Conservation (phyloP, 257 asterid species). For the Capsicum baccatum region DNA sequence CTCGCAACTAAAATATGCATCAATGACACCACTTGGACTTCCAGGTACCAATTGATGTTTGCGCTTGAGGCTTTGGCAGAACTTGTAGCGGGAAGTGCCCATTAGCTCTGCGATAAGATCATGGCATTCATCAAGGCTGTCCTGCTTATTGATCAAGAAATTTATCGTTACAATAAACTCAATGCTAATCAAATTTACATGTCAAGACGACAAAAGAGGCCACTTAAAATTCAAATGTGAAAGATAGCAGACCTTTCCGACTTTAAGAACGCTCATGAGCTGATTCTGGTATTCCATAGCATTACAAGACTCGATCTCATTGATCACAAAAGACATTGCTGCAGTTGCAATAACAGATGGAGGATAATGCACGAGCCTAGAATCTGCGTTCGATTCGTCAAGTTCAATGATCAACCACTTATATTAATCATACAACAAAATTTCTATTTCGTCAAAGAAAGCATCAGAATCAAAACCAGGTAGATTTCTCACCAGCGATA, state of each 20-base stretch:
- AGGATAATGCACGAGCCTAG: slow-evolving; percentile 56
- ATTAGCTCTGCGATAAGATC: slow-evolving; percentile 41
- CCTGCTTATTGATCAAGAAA: slow-evolving; percentile 37
- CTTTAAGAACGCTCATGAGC: slow-evolving; percentile 42
- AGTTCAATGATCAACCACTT: neutral
- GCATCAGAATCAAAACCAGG: neutral
- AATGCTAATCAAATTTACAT: neutral
- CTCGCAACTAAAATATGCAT: slow-evolving; percentile 53
- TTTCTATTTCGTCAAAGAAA: slow-evolving; percentile 26
- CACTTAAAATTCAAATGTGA: slow-evolving; percentile 3
- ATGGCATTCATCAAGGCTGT: slow-evolving; percentile 42
- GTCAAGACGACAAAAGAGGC: neutral
- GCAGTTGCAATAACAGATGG: slow-evolving; percentile 62
- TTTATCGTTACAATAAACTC: neutral
- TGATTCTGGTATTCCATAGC: slow-evolving; percentile 41
- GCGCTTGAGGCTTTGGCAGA: slow-evolving; percentile 42
- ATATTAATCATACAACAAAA: slow-evolving; percentile 1
- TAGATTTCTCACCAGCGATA: slow-evolving; percentile 61
- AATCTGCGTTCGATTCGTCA: slow-evolving; percentile 51
- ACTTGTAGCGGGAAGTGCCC: slow-evolving; percentile 30
- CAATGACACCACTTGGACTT: slow-evolving; percentile 56
- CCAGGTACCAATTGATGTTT: slow-evolving; percentile 42
- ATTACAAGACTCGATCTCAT: slow-evolving; percentile 43
- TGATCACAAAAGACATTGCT: slow-evolving; percentile 39
- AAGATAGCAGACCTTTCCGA: slow-evolving; percentile 42